Conservation (phyloP, 2,329 filamentous ascomycete species). For the Graphilbum ipis-grandicollis region DNA sequence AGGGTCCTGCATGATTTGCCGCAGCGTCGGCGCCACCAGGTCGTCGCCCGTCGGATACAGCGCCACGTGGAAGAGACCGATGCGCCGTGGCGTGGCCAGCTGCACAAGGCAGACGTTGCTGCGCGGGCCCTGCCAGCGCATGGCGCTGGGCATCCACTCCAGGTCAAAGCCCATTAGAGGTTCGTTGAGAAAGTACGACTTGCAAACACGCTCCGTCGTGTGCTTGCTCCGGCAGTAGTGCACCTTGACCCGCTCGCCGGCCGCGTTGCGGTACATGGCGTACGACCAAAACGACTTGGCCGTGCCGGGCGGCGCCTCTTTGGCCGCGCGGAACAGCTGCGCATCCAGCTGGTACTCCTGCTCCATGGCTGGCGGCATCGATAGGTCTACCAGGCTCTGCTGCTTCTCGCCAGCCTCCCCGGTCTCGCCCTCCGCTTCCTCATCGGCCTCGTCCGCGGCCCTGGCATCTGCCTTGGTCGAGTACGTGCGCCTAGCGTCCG, state of each 20-base stretch:
- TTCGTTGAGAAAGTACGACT: conserved; percentile 49
- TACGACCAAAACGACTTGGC: conserved; percentile 50
- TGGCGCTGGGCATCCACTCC: conserved; percentile 54
- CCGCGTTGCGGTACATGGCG: conserved; percentile 35
- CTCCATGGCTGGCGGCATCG: conserved; percentile 20
- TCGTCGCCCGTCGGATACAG: conserved; percentile 35
- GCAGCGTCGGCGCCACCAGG: conserved; percentile 54
- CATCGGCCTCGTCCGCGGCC: too few relatives aligned
- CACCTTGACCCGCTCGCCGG: conserved; percentile 40
- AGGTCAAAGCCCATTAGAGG: conserved; percentile 73
- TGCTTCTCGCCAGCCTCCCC: too few relatives aligned
- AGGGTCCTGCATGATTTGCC: conserved; percentile 52
- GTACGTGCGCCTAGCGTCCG: too few relatives aligned
- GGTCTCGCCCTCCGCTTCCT: conserved; percentile 9
- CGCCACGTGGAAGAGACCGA: conserved; percentile 70
- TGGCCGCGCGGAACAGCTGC: conserved; percentile 29
- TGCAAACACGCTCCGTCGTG: conserved; percentile 48
- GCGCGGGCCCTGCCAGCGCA: conserved; percentile 30
- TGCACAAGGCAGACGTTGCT: conserved; percentile 69
- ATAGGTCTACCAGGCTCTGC: too few relatives aligned
- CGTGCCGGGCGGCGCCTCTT: conserved; percentile 23
- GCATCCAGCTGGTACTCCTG: conserved; percentile 29
- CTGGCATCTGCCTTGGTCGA: too few relatives aligned
- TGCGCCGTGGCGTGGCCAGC: conserved; percentile 56
- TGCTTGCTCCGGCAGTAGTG: conserved; percentile 60